Conservation (phyloP, 192 early-diverging fungal species). For the Backusella morwellensis region DNA sequence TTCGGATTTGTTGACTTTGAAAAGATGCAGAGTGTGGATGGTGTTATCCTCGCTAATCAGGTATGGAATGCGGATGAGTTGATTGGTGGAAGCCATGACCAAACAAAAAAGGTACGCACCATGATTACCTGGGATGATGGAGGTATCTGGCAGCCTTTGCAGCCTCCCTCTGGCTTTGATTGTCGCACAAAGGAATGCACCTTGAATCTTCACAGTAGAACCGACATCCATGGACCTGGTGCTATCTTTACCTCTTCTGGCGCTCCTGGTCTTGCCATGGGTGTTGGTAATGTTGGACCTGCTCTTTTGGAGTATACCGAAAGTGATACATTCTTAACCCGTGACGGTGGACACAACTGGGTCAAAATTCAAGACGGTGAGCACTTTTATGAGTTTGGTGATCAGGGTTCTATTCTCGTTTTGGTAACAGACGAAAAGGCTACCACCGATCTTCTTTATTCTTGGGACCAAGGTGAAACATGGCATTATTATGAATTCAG, state of each 20-base stretch:
- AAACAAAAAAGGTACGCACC: constrained; percentile 64
- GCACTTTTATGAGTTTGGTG: constrained; percentile 82
- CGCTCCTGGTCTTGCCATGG: constrained; percentile 83
- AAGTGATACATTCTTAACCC: constrained; percentile 74
- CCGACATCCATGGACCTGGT: constrained; percentile 57
- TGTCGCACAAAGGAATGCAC: constrained; percentile 49
- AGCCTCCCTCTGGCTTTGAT: constrained; percentile 42
- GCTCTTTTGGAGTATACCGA: constrained; percentile 57
- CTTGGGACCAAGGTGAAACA: constrained; percentile 75
- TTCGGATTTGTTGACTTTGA: constrained; percentile 85
- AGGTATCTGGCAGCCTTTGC: constrained; percentile 62
- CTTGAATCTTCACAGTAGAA: constrained; percentile 81
- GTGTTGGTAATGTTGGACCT: constrained; percentile 85
- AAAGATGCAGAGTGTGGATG: constrained; percentile 82
- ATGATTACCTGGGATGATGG: constrained; percentile 93
- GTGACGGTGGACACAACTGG: constrained; percentile 90
- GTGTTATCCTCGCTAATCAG: constrained; percentile 87
- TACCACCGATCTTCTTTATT: constrained; percentile 65
- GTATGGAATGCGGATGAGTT: constrained; percentile 72
- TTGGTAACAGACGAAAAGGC: constrained; percentile 71
- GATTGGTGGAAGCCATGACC: constrained; percentile 41
- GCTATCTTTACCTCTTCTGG: constrained; percentile 65
- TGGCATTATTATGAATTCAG: constrained; percentile 69
- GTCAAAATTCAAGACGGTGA: constrained; percentile 61
- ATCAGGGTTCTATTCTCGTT: constrained; percentile 85